Evolutionary conservation across 257 asterid species (phyloP).

Genomic region (Linaria vulgaris): DNA sequence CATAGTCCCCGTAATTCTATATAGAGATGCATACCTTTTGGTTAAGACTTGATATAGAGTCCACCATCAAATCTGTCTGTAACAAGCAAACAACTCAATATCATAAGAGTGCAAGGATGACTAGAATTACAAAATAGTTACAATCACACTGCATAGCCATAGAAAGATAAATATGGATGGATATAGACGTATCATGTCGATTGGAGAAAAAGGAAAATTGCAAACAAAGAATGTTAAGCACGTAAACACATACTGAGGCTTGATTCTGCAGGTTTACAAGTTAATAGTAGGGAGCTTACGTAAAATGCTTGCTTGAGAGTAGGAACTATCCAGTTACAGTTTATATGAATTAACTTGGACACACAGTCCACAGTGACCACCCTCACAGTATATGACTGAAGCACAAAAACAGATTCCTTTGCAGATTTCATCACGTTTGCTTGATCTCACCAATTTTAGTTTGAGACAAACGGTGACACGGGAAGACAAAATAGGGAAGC

Average conservation of each 20-base stretch:
- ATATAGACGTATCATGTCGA: background rate
- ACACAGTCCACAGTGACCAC: too few species aligned
- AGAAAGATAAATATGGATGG: too few species aligned
- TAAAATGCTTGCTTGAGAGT: too few species aligned
- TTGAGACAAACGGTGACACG: too few species aligned
- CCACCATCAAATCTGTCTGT: conserved; percentile 49
- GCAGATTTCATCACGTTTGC: too few species aligned
- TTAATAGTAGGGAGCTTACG: too few species aligned
- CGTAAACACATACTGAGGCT: background rate
- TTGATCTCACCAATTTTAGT: too few species aligned
- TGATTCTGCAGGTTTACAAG: background rate
- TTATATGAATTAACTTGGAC: too few species aligned
- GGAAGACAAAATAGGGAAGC: too few species aligned
- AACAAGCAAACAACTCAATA: background rate
- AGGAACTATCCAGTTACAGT: too few species aligned
- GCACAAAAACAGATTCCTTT: too few species aligned
- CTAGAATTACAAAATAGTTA: background rate
- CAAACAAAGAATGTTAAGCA: background rate
- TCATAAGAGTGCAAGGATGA: background rate
- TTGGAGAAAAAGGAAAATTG: background rate
- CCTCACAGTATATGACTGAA: too few species aligned
- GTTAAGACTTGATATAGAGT: conserved; percentile 40
- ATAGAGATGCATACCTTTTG: conserved; percentile 43
- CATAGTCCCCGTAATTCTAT: background rate
- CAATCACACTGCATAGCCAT: background rate